Conservation (phyloP, 768 basidiomycete genomes). For the Tricholomella constricta region DNA sequence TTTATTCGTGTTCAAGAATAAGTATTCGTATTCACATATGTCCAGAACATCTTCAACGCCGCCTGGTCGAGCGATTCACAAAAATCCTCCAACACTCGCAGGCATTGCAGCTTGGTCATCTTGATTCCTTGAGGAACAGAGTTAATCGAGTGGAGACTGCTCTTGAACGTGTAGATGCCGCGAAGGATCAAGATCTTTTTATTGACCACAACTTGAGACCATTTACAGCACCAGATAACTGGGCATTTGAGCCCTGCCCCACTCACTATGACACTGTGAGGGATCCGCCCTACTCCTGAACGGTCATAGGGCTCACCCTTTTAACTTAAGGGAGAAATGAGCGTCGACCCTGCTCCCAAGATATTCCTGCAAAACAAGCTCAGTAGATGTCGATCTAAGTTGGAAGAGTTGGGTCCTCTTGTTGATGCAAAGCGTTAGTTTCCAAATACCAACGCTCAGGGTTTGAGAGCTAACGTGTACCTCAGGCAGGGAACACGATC, state of each 20-base stretch:
- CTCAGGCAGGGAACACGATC: conserved; percentile 57
- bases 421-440: conserved; percentile 60
- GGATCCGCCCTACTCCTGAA: conserved; percentile 1
- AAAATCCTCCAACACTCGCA: conserved; percentile 62
- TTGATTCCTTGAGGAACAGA: conserved; percentile 57
- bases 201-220: conserved; percentile 69
- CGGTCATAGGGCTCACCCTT: not conserved
- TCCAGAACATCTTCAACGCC: conserved; percentile 70
- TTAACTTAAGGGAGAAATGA: conserved; percentile 58
- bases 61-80: conserved; percentile 57
- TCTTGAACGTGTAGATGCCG: conserved; percentile 53
- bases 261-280: conserved; percentile 77
- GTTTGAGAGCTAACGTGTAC: conserved; percentile 10
- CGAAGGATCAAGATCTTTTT: conserved; percentile 70
- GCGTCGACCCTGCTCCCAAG: conserved; percentile 69
- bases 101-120: conserved; percentile 55
- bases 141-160: conserved; percentile 47
- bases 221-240: conserved; percentile 66
- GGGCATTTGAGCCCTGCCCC: conserved; percentile 74
- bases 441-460: not conserved
- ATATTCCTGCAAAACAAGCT: conserved; percentile 83
- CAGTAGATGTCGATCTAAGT: conserved; percentile 55
- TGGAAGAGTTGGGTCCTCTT: conserved; percentile 61
- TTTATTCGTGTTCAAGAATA: not conserved
- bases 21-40: not conserved